Percentiles rank a stretch among this genome's conserved stretches.
These are phyloP conservation scores for Physcomitrium patens DNA, from an alignment of 225 moss, liverwort and hornwort species.

Conservation along the genomic window DNA sequence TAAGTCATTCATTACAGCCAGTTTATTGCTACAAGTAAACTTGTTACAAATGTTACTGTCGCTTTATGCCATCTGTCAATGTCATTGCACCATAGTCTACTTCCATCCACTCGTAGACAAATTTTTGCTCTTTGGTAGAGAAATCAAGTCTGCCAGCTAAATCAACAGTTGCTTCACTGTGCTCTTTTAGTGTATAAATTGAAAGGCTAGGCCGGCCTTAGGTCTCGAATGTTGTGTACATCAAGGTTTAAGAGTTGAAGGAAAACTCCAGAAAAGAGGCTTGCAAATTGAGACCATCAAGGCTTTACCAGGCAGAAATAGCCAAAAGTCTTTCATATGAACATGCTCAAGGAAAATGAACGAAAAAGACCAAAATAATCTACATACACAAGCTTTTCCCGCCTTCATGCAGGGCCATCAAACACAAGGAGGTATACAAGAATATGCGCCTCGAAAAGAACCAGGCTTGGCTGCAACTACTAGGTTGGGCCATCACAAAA, in stretches of 20 bases:
- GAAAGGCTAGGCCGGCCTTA: no score
- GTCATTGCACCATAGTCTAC: no score
- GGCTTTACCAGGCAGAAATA: constrained; percentile 37
- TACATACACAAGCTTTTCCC: constrained; percentile 40
- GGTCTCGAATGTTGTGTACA: no score
- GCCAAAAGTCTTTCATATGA: constrained; percentile 38
- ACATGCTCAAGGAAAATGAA: constrained; percentile 43
- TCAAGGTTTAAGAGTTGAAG: constrained; percentile 25
- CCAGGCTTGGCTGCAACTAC: constrained; percentile 39
- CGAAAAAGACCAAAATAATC: constrained; percentile 28
- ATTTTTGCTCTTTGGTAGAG: no score
- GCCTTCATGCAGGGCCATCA: constrained; percentile 34
- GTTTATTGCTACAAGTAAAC: no score
- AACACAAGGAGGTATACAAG: constrained; percentile 25
- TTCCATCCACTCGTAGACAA: no score
- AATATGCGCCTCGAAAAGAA: constrained; percentile 28
- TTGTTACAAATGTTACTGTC: no score
- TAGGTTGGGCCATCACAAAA: constrained; percentile 40
- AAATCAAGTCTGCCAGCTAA: no score
- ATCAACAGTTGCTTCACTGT: no score
- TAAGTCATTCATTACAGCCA: no score
- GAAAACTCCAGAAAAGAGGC: constrained; percentile 32
- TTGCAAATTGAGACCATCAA: constrained; percentile 36
- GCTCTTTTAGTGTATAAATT: no score
- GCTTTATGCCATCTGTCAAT: no score